phyloP scores from a whole-genome alignment of 768 basidiomycete species.

The Gymnopilus junonius region DNA sequence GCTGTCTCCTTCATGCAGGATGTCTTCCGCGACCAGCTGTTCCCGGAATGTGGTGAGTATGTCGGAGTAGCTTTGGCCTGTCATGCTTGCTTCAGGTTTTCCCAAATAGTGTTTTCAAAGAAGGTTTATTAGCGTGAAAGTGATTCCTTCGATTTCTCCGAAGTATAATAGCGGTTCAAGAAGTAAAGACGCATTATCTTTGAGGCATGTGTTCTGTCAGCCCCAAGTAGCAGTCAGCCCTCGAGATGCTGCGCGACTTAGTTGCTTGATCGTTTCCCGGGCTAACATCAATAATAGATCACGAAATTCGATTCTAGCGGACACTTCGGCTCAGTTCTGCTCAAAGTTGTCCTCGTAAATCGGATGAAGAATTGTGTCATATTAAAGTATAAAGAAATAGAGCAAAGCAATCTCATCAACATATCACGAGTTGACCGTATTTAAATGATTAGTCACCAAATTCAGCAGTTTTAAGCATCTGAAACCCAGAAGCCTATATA shows the following conservation, averaged over 20 bases:
- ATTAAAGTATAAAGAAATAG: too few relatives aligned
- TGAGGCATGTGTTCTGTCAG: not conserved
- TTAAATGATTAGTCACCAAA: too few relatives aligned
- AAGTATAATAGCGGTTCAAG: not conserved
- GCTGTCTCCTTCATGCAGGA: conserved; percentile 62
- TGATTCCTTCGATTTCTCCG: not conserved
- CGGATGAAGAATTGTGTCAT: too few relatives aligned
- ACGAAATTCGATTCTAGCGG: not conserved
- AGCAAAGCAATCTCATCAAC: too few relatives aligned
- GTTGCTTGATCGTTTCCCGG: not conserved
- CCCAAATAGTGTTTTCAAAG: not conserved
- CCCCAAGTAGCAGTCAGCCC: not conserved
- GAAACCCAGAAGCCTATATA: too few relatives aligned
- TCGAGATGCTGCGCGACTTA: not conserved
- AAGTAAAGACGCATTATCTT: not conserved
- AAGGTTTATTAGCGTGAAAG: not conserved
- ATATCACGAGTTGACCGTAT: too few relatives aligned
- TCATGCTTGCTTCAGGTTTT: not conserved
- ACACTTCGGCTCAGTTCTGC: not conserved
- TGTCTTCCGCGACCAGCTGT: conserved; percentile 53
- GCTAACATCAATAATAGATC: not conserved
- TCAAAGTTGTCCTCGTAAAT: too few relatives aligned
- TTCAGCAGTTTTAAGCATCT: too few relatives aligned
- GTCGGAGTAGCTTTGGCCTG: conserved; percentile 30
- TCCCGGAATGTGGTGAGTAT: conserved; percentile 54